Conservation (phyloP, 768 basidiomycete genomes). For the Heimioporus sp. region DNA sequence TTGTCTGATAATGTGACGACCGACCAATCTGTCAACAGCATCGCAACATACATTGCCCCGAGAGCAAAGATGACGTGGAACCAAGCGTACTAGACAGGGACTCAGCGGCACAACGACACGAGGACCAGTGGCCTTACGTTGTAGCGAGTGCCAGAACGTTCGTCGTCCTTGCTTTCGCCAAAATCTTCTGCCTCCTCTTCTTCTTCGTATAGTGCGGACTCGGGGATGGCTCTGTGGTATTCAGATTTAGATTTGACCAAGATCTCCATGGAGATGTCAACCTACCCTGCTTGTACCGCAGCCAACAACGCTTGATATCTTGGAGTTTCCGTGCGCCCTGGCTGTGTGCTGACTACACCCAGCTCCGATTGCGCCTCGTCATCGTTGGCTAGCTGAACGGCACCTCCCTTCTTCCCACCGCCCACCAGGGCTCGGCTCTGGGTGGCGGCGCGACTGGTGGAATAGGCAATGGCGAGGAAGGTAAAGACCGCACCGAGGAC, state of each 20-base stretch:
- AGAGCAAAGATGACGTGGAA: conserved; percentile 98
- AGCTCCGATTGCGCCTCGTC: conserved; percentile 62
- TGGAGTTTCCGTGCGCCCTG: conserved; percentile 79
- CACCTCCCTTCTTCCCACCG: conserved; percentile 57
- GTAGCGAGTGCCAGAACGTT: conserved; percentile 90
- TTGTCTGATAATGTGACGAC: conserved; percentile 27
- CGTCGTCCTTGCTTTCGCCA: conserved; percentile 85
- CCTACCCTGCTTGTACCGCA: conserved; percentile 91
- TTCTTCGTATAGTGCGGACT: conserved; percentile 83
- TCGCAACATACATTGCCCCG: conserved; percentile 96
- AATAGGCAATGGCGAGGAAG: conserved; percentile 97
- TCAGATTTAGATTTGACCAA: not conserved
- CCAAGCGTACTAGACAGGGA: conserved; percentile 79
- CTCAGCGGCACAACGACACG: not conserved
- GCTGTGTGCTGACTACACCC: conserved; percentile 79
- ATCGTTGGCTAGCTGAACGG: conserved; percentile 61
- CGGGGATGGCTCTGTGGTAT: conserved; percentile 75
- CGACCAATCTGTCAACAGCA: conserved; percentile 95
- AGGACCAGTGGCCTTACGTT: conserved; percentile 55
- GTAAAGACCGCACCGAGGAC: conserved; percentile 93
- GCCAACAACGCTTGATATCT: conserved; percentile 92
- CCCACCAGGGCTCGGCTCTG: conserved; percentile 90
- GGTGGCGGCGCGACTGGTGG: conserved; percentile 93
- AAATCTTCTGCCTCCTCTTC: conserved; percentile 70
- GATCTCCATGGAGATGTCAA: conserved; percentile 12